These are phyloP conservation scores for Lactarius pseudohatsudake DNA, from an alignment of 768 basidiomycete genomes.

Conservation along the genomic window DNA sequence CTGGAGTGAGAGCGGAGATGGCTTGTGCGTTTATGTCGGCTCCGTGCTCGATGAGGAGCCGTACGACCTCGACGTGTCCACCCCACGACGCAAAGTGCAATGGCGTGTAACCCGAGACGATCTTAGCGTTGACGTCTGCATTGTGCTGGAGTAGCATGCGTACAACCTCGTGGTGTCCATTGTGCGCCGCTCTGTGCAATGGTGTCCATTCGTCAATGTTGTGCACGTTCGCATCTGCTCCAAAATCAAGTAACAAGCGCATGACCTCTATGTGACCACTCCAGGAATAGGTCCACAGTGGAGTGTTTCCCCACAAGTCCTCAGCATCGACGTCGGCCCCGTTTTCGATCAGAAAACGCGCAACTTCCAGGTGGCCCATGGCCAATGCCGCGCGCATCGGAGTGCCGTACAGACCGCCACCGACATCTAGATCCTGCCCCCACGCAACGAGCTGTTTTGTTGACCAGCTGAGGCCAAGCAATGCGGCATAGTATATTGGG, in stretches of 20 bases:
- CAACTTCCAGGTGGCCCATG: not conserved
- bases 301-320: not conserved
- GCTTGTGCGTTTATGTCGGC: not conserved
- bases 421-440: not conserved
- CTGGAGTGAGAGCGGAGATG: not conserved
- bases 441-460: not conserved
- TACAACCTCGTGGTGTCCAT: not conserved
- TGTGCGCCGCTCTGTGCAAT: too few species aligned
- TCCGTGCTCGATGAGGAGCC: not conserved
- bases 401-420: not conserved
- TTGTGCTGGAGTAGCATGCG: not conserved
- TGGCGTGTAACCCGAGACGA: not conserved
- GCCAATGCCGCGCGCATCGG: not conserved
- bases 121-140: not conserved
- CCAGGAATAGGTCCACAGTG: not conserved
- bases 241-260: not conserved
- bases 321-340: not conserved
- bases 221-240: not conserved
- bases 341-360: not conserved
- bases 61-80: not conserved
- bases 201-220: too few species aligned
- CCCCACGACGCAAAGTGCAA: not conserved
- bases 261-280: not conserved
- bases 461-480: not conserved
- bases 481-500: constrained; percentile 5